Base-by-base conservation (phyloP, 2,329 filamentous ascomycete genomes). In the Phialophora verrucosa region DNA sequence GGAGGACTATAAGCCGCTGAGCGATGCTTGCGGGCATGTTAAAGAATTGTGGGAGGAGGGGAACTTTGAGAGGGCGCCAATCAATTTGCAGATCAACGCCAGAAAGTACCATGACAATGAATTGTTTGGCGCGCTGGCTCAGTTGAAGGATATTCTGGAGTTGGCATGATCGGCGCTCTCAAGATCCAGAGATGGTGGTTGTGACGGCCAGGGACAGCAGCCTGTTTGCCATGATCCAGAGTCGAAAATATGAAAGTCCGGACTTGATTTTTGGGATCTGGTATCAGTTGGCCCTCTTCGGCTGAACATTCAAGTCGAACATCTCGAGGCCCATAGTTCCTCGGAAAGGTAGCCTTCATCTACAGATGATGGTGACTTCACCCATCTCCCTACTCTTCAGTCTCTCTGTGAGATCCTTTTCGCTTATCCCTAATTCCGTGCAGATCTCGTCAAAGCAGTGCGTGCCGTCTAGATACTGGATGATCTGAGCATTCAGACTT, bases 91-190 rank as follows among this genome's bases (percentile, higher is more conserved):
- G 73, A 72, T 87, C 27, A 83, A 87, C 8, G 84, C 82, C 0
- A 76, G 83, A 64, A 77, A 82, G 54, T 83, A 83, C 65, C 80
- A 85, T 47, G 85, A 88, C 66, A 85, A 87, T 72, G 84, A 86
- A 73, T 29, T 71, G 42, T 70, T 71, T 31, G 69, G 59, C 17
- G 63, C 65, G 0, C 44, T 71, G 63, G 57, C 66, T 10, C 38
- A 61, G 25, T 58, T 71, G 31, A 65, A 70, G 65, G 62, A 65
- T 25, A 59, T 49, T 38, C 51, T 68, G 49, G 59, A 47, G 11
- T 31, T 61, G 44, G 35, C 17, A 14, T 55, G 53, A 55, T 25
- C 10, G 49, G 25, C 25, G 11, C 17, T 23, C 17, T 11, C 38
- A n/a, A 20, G 49, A 25, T 27, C 23, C 49, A 51, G 10, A 27